Percentiles rank a stretch among this genome's conserved stretches.
Conservation (phyloP, 192 early-diverging fungal genomes). For the Podila epigama region DNA sequence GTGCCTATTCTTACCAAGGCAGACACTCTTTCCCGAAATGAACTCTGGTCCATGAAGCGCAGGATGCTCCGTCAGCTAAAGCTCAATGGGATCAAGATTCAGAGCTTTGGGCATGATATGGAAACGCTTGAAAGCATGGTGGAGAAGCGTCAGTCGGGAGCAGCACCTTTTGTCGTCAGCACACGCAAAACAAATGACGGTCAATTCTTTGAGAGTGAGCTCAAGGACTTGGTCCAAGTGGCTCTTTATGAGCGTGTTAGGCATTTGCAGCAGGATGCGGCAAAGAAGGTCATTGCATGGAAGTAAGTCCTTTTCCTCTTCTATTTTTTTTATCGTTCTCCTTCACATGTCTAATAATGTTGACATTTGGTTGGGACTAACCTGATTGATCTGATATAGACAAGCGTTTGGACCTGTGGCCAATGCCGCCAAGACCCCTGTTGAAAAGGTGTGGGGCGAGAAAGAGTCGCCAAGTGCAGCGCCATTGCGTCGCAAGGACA, state of each 20-base stretch:
- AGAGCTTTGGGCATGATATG: slow-evolving; percentile 30
- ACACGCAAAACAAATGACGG: slow-evolving; percentile 22
- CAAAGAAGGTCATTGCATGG: slow-evolving; percentile 29
- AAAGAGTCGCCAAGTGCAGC: background rate
- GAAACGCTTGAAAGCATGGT: slow-evolving; percentile 26
- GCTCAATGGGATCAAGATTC: slow-evolving; percentile 35
- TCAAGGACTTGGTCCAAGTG: slow-evolving; percentile 11
- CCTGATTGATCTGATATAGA: slow-evolving; percentile 4
- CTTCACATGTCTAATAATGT: background rate
- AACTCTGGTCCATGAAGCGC: slow-evolving; percentile 88
- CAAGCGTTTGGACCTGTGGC: slow-evolving; percentile 11
- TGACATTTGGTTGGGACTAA: background rate
- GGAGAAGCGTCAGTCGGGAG: slow-evolving; percentile 30
- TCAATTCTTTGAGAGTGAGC: slow-evolving; percentile 18
- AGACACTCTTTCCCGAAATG: slow-evolving; percentile 87
- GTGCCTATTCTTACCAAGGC: slow-evolving; percentile 95
- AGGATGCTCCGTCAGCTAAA: slow-evolving; percentile 60
- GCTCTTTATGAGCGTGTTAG: slow-evolving; percentile 28
- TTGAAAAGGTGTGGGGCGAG: slow-evolving; percentile 15
- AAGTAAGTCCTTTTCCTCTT: slow-evolving; percentile 17
- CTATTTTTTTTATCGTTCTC: background rate
- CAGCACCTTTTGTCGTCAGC: slow-evolving; percentile 31
- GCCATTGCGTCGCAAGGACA: background rate
- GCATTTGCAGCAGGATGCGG: slow-evolving; percentile 28
- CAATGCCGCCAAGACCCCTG: background rate